Conservation (phyloP, 1,139 yeast species). For the Blastobotrys aristatus region DNA sequence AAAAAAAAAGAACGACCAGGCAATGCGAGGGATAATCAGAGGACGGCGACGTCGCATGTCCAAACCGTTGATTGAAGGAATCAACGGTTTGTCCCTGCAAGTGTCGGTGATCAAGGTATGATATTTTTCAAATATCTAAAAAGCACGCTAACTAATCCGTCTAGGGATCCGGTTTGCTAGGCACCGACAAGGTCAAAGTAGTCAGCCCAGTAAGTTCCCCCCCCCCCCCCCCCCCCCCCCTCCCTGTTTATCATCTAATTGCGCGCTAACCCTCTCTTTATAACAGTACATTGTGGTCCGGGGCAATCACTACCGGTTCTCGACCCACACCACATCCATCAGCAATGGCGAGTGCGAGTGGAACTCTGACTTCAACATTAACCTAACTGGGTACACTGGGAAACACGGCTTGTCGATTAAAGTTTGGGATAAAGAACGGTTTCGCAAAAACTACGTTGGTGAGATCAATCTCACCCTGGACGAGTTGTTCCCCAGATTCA, state of each 20-base stretch:
- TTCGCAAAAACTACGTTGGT: conserved; percentile 46
- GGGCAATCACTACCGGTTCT: conserved; percentile 29
- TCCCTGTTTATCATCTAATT: conserved; percentile 3
- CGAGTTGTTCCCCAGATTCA: conserved; percentile 38
- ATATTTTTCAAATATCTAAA: too few species aligned
- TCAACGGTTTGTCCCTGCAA: conserved; percentile 13
- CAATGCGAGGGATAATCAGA: conserved; percentile 7
- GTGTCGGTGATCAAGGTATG: conserved; percentile 17
- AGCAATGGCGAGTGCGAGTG: conserved; percentile 35
- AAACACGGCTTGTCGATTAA: conserved; percentile 32
- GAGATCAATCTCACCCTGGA: conserved; percentile 47
- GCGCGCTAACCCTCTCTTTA: too few species aligned
- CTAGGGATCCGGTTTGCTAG: conserved; percentile 8
- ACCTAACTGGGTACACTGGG: conserved; percentile 22
- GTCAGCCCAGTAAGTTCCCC: too few species aligned
- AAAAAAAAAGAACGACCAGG: too few species aligned
- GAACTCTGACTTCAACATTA: conserved; percentile 33
- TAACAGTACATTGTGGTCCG: conserved; percentile 29
- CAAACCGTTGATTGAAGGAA: conserved; percentile 11
- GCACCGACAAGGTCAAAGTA: conserved; percentile 12
- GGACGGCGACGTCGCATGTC: conserved; percentile 5
- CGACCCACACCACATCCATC: conserved; percentile 31
- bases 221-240: too few species aligned
- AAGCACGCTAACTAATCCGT: too few species aligned
- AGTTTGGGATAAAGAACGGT: conserved; percentile 36